Conservation (phyloP, 2,329 filamentous ascomycete species). For the Cercospora brassicicola region DNA sequence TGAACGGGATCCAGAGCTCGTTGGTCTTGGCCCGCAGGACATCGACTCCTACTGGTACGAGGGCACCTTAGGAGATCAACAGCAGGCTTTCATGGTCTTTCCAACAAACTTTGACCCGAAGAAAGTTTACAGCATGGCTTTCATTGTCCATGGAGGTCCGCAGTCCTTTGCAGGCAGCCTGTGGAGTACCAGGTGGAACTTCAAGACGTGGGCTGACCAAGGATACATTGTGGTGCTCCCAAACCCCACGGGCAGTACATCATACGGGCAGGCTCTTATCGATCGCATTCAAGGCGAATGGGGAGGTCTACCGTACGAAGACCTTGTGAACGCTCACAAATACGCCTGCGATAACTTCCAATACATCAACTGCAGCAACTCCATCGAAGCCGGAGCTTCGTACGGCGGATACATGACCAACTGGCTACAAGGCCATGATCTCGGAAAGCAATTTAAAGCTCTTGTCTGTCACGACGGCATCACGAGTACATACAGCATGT, state of each 20-base stretch:
- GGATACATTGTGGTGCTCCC: constrained; percentile 37
- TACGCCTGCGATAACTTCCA: constrained; percentile 26
- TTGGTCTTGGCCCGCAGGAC: constrained; percentile 28
- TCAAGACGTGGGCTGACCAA: constrained; percentile 36
- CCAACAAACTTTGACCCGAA: constrained; percentile 30
- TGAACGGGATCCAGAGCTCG: constrained; percentile 28
- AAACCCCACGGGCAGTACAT: constrained; percentile 36
- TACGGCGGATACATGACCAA: constrained; percentile 43
- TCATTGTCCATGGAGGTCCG: constrained; percentile 37
- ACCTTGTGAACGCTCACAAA: constrained; percentile 29
- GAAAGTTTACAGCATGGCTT: constrained; percentile 34
- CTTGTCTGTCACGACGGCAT: constrained; percentile 87
- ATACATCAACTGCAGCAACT: constrained; percentile 31
- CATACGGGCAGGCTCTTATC: constrained; percentile 35
- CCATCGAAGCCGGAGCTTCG: constrained; percentile 32
- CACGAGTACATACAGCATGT: constrained; percentile 44
- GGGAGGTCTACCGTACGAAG: constrained; percentile 31
- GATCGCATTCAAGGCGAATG: constrained; percentile 31
- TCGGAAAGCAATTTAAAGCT: constrained; percentile 82
- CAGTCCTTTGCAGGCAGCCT: constrained; percentile 33
- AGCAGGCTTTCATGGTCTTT: constrained; percentile 30
- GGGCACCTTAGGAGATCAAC: constrained; percentile 30
- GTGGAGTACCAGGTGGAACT: constrained; percentile 37
- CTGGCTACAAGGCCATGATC: constrained; percentile 76
- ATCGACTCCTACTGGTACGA: constrained; percentile 29